Evolutionary conservation across 495 filamentous ascomycete species (phyloP).

Genomic region (Pseudoneurospora amorphoporcata): DNA sequence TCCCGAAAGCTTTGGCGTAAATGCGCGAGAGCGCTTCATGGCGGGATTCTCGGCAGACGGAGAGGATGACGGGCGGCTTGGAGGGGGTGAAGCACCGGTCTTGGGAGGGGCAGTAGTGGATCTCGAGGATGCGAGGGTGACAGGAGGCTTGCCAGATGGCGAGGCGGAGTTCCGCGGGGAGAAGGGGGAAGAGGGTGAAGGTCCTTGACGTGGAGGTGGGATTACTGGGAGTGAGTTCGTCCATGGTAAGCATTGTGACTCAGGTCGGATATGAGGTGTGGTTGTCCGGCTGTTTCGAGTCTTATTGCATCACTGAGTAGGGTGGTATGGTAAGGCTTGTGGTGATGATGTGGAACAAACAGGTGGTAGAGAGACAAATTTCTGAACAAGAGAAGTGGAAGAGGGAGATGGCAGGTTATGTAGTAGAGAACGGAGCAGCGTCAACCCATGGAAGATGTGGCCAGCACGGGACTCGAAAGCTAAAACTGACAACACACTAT

Average conservation of each 20-base stretch:
- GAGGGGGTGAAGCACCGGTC: conserved; percentile 28
- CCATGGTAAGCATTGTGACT: not conserved
- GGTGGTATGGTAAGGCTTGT: not conserved
- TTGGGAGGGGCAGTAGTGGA: conserved; percentile 23
- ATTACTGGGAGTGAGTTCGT: not conserved
- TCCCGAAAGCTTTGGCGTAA: conserved; percentile 33
- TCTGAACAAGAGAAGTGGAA: not conserved
- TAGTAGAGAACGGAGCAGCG: not conserved
- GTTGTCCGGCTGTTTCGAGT: not conserved
- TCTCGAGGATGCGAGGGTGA: conserved; percentile 30
- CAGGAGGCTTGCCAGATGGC: conserved; percentile 37
- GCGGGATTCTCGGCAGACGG: conserved; percentile 34
- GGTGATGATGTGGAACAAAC: not conserved
- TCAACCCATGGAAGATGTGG: not conserved
- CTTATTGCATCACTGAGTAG: not conserved
- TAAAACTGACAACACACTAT: not conserved
- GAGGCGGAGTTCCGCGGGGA: conserved; percentile 41
- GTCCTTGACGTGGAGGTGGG: conserved; percentile 6
- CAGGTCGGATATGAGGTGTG: not conserved
- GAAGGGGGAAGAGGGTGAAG: conserved; percentile 31
- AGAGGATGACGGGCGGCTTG: conserved; percentile 29
- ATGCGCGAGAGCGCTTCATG: conserved; percentile 26
- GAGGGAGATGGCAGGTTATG: not conserved
- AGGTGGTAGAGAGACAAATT: not conserved
- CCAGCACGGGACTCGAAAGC: not conserved